Evolutionary conservation across 768 basidiomycete species (phyloP), one percentile per base, ranked within the genome.

Genomic region (Gelatoporia subvermispora): DNA sequence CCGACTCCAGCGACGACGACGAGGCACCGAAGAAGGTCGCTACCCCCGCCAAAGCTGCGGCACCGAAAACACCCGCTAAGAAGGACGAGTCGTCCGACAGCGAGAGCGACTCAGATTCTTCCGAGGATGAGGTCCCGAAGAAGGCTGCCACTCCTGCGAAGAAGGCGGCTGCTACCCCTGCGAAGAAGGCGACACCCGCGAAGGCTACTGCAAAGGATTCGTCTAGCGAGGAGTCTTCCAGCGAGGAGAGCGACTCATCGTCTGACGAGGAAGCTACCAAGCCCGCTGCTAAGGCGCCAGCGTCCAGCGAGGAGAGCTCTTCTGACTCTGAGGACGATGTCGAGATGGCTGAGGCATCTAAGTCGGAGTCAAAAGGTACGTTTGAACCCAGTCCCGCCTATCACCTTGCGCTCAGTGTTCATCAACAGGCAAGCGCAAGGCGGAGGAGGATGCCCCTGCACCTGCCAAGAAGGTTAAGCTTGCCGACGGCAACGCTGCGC

Each of bases 381-480:
- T 35, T 18, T 55, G 16, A 10, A 36, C 36, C 13, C 21, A 17
- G 35, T 28, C 51, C 35, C 38, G 42, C 42, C 23, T 38, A 5
- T 13, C 28, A 25, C 41, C 36, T 56, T 48, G 24, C n/a, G 22
- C 16, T 11, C 9, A 13, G 37, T 49, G 52, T 43, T 36, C 41
- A 47, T 20, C 17, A 36, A 22, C 18, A 75, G 83, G 78, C 51
- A 95, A 95, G 69, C 85, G 93, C 58, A 94, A 94, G 70, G 89
- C 88, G 23, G 80, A 82, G 22, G 78, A 77, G 18, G 78, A 78
- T 22, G 69, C 68, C 17, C 70, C 77, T 38, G 75, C 74, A 13
- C 75, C 83, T 35, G 67, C 79, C 34, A 95, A 97, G 77, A 95
- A 95, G 69, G 77, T 74, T 58, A 96, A 93, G 73, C 72, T 85